Evolutionary conservation across 805 yeast species (phyloP).

Genomic region (Pichia scutulata): DNA sequence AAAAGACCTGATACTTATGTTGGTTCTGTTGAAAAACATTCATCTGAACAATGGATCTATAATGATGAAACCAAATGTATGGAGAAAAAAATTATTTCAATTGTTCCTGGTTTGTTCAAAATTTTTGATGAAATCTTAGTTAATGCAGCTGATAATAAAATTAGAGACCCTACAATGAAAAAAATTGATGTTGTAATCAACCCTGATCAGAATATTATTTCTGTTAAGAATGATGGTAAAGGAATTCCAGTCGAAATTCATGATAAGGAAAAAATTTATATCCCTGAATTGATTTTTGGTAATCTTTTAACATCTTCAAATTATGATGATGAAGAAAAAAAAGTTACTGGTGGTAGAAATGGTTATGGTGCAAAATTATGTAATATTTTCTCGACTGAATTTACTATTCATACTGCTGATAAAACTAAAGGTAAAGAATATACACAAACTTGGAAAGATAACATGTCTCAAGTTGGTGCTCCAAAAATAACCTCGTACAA

Average conservation of each 20-base stretch:
- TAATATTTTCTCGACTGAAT: constrained; percentile 88
- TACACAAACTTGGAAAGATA: constrained; percentile 77
- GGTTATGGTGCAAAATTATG: constrained; percentile 98
- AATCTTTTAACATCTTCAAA: constrained; percentile 90
- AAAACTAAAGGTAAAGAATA: constrained; percentile 52
- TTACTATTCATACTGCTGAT: constrained; percentile 85
- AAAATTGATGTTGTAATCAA: constrained; percentile 77
- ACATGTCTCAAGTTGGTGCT: constrained; percentile 71
- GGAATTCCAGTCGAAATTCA: constrained; percentile 96
- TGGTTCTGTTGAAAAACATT: constrained; percentile 84
- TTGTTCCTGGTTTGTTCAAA: constrained; percentile 94
- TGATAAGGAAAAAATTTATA: constrained; percentile 81
- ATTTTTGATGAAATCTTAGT: constrained; percentile 96
- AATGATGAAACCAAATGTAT: constrained; percentile 57
- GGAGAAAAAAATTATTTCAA: constrained; percentile 54
- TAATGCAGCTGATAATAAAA: constrained; percentile 97
- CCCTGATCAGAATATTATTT: constrained; percentile 63
- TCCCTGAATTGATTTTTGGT: constrained; percentile 95
- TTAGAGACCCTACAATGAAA: constrained; percentile 87
- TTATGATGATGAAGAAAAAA: constrained; percentile 90
- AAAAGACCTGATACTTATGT: constrained; percentile 97
- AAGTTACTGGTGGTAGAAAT: constrained; percentile 97
- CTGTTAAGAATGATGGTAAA: constrained; percentile 84
- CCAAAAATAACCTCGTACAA: constrained; percentile 61
- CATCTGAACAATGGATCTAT: constrained; percentile 77